Evolutionary conservation across 176 grass and related monocot species (phyloP), one percentile per base, ranked within the genome.

Genomic region (Hsuehochloa calcarea): DNA sequence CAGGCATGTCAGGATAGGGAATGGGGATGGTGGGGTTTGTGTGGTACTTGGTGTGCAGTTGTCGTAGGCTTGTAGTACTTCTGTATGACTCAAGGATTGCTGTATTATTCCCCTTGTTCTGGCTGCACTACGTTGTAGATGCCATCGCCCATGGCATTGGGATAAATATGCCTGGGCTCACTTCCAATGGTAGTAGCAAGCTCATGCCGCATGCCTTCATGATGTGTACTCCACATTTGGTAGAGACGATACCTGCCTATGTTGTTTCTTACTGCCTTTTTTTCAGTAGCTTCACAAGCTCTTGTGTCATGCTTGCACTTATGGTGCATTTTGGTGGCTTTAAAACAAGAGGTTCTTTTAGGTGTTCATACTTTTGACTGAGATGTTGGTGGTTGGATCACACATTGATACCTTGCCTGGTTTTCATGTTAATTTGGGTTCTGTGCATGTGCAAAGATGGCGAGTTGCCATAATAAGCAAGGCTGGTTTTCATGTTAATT

Each of bases 361-460:
- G 25, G 7, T 73, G 27, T 54, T 54, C 17, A 6, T 54, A 64
- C 23, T 64, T 64, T 78, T 20, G 23, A 29, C n/a, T 64, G 14
- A 63, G 9, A 31, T 78, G 56, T 29, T 19, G 40, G 15, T 40
- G 44, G 38, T 78, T 63, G 23, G 25, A 63, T 78, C 58, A 31
- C 61, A 46, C 58, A 1, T 64, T 45, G 15, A 22, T 78, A 64
- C 45, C 40, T 63, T 63, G 23, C 16, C 25, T 16, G 44, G 58
- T 39, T 79, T 79, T 41, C 40, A 34, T 79, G 76, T 31, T 61
- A 78, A 63, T 78, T 62, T 78, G 76, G n/a, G 58, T 65, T 79
- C 19, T 65, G 41, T 79, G 59, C 74, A 59, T 76, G 12, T 59
- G 74, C 38, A 29, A 46, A 79, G 61, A 10, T 65, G 23, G 34